These are phyloP conservation scores for Tubosaeta brunneosetosa DNA, from an alignment of 768 basidiomycete genomes.

Conservation along the genomic window DNA sequence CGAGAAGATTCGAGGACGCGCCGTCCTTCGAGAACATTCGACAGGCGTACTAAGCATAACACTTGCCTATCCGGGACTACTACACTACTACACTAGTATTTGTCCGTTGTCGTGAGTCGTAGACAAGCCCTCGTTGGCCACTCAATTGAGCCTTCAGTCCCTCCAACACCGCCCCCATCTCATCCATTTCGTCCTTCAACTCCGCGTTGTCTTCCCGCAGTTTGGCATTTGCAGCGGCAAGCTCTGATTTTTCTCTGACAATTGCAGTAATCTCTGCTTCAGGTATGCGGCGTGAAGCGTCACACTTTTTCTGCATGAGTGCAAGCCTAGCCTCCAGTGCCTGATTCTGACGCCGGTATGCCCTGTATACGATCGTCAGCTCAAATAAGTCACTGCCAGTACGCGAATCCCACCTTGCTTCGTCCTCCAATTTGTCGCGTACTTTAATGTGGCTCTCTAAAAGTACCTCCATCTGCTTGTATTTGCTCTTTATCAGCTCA, in stretches of 20 bases:
- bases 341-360: slow-evolving; percentile 56
- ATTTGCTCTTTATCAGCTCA: slow-evolving; percentile 49
- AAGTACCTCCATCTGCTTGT: slow-evolving; percentile 62
- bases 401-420: slow-evolving; percentile 45
- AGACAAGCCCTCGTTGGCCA: slow-evolving; percentile 41
- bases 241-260: slow-evolving; percentile 41
- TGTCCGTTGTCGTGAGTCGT: slow-evolving; percentile 45
- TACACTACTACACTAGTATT: slow-evolving; percentile 1
- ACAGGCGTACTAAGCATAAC: slow-evolving; percentile 2
- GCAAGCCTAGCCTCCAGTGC: slow-evolving; percentile 54
- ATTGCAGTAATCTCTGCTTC: slow-evolving; percentile 43
- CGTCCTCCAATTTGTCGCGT: slow-evolving; percentile 51
- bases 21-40: slow-evolving; percentile 34
- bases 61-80: slow-evolving; percentile 24
- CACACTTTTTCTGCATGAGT: slow-evolving; percentile 41
- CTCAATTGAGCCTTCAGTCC: slow-evolving; percentile 53
- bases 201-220: slow-evolving; percentile 57
- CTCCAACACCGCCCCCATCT: slow-evolving; percentile 69
- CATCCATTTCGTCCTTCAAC: slow-evolving; percentile 54
- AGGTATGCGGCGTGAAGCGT: slow-evolving; percentile 32
- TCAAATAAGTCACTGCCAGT: not conserved
- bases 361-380: slow-evolving; percentile 32
- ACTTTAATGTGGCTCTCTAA: slow-evolving; percentile 55
- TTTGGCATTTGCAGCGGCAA: slow-evolving; percentile 47
- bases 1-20: slow-evolving; percentile 41